Conservation (phyloP, 208 protist species). For the Endotrypanum monterogeii region DNA sequence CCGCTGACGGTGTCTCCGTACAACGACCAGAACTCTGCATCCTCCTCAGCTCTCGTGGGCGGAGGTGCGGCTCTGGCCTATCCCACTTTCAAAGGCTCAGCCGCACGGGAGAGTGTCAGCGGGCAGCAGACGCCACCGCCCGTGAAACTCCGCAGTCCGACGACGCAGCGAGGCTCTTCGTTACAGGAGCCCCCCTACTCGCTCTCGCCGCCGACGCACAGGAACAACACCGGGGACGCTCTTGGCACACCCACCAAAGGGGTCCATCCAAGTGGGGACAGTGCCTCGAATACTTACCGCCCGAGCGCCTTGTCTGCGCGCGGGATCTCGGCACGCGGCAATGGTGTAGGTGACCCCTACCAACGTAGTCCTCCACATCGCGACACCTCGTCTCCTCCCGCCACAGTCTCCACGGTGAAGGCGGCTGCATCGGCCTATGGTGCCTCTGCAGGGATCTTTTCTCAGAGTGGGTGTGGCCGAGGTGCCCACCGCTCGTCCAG, state of each 20-base stretch:
- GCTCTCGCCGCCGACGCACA: neutral
- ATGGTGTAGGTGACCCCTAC: neutral
- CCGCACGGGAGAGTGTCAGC: neutral
- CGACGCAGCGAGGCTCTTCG: neutral
- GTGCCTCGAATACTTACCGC: neutral
- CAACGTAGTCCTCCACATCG: conserved; percentile 2
- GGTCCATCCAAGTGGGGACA: neutral
- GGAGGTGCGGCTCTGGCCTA: neutral
- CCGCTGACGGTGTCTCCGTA: neutral
- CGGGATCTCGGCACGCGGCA: conserved; percentile 1
- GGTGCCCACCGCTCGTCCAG: neutral
- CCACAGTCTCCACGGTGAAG: conserved; percentile 7
- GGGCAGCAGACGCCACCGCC: neutral
- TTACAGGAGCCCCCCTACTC: neutral
- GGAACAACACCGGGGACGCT: no score
- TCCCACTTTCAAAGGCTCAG: neutral
- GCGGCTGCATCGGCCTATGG: neutral
- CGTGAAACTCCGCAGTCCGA: neutral
- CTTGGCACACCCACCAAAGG: neutral
- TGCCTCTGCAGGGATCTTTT: neutral
- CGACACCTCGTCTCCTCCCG: neutral
- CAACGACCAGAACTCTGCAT: neutral
- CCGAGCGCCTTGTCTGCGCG: neutral
- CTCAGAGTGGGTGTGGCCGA: neutral
- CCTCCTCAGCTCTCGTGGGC: neutral